Evolutionary conservation across 495 filamentous ascomycete species (phyloP), one percentile per base, ranked within the genome.

Genomic region (Usnea hakonensis): DNA sequence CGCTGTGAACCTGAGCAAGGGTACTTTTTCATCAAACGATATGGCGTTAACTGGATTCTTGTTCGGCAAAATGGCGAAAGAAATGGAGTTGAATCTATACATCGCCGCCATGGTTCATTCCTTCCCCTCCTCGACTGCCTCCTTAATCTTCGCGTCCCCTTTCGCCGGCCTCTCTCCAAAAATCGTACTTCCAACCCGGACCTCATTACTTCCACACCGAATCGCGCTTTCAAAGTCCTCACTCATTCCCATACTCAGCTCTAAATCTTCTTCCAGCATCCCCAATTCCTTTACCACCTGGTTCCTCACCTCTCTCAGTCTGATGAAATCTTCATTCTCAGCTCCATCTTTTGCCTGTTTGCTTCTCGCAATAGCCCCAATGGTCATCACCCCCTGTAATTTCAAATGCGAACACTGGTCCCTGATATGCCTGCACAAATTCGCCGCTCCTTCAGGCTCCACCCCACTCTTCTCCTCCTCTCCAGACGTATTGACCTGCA

Each of bases 401-500:
- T 82, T 76, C 36, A 98, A 74, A 70, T 86, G 79, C 3, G 87
- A 85, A 75, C 92, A 96, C 40, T 81, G 72, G 28, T 86, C 79
- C 8, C 79, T 73, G 48, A 96, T 82, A 70, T 87, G 82, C 32
- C 76, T 75, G 69, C 86, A 90, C 38, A 98, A 75, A 4, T 65
- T 74, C 4, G 85, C 73, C 3, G 88, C 76, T 30, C 80, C 77
- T 10, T 11, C 80, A 0, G 92, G 94, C 17, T 83, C 77, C 37
- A 90, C 85, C 8, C 94, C 94, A 6, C 86, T 86, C 75, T 98
- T 98, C 62, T 81, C 82, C 56, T 82, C 82, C 69, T 98, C 94
- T 54, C 90, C 90, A 0, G 90, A 95, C 0, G 94, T 98, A 73
- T 98, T 98, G 58, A 97, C 84, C 74, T 98, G 94, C 30, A 98